Base-by-base conservation (phyloP, 805 yeast genomes). In the Ogataea pilisensis region DNA sequence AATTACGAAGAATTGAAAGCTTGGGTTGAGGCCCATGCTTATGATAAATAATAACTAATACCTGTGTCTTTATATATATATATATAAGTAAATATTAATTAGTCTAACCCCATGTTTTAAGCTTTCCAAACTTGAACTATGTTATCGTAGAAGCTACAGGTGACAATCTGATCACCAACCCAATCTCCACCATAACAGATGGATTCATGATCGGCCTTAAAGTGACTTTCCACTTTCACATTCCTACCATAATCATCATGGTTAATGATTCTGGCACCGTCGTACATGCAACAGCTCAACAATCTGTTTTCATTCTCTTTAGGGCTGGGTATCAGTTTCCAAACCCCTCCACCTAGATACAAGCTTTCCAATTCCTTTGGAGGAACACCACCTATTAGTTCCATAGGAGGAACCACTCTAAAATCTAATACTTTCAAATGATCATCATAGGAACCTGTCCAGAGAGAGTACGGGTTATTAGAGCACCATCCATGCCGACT, bases 161-260 rank as follows among this genome's bases (percentile, higher is more conserved):
- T 89, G 3, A 78, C 83, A 7, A 84, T 75, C 4, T 59, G 50
- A 1, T 61, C 60, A 6, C 70, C 77, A 4, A 69, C 68, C 95
- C 97, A 90, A 56, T 85, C 96, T 4, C 95, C 96, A 0, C 98
- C 99, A 55, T 91, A 91, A 41, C 91, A 90, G 88, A 93, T 91
- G 44, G 96, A 87, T 37, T 80, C 81, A 57, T 91, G 98, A 24
- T 83, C 85, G 11, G 73, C 71, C 54, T 81, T 82, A 57, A 76
- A 74, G 41, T 70, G 73, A 20, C 67, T 65, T 3, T 60, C 55
- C 39, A 75, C 60, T 8, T 42, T 39, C 1, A 64, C 52, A 1
- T 49, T 46, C 2, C 49, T 41, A 9, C 56, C 65, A 5, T 46
- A 44, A 4, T 49, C 55, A 18, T 55, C 51, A n/a, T 70, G 55